Conservation (phyloP, 2,329 filamentous ascomycete species). For the Microcyclospora tardicrescens region DNA sequence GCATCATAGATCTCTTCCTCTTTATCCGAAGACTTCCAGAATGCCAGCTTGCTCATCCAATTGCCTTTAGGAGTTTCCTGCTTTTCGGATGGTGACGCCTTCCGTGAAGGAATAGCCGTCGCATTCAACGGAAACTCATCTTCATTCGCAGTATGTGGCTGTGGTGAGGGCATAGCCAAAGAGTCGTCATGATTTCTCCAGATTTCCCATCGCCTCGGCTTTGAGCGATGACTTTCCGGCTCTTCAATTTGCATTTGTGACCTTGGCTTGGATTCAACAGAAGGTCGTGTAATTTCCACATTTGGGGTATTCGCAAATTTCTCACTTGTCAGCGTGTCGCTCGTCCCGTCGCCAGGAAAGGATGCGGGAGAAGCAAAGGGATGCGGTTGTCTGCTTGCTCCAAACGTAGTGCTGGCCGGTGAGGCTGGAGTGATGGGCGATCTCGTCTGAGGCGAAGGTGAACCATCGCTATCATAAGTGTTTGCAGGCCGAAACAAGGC, state of each 20-base stretch:
- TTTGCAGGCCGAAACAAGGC: conserved; percentile 8
- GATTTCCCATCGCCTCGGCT: conserved; percentile 13
- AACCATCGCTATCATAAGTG: conserved; percentile 2
- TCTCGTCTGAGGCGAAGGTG: conserved; percentile 1
- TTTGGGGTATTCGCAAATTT: conserved; percentile 2
- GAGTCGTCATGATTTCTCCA: conserved; percentile 23
- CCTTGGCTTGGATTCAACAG: conserved; percentile 11
- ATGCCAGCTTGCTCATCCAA: conserved; percentile 17
- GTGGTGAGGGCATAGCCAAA: conserved; percentile 31
- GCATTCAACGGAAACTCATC: conserved; percentile 18
- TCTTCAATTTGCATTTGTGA: conserved; percentile 20
- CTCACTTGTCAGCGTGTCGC: conserved; percentile 5
- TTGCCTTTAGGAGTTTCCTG: conserved; percentile 13
- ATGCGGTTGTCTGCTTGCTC: conserved; percentile 1
- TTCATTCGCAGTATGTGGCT: conserved; percentile 25
- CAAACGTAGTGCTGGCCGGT: background rate
- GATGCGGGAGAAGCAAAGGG: conserved; percentile 1
- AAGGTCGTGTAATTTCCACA: conserved; percentile 10
- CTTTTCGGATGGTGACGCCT: conserved; percentile 1
- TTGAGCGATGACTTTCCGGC: conserved; percentile 9
- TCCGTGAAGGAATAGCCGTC: conserved; percentile 1
- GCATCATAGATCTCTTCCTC: conserved; percentile 41
- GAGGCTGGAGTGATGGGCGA: background rate
- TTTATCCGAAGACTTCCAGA: conserved; percentile 17
- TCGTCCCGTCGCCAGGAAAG: background rate